phyloP scores from a whole-genome alignment of 176 grass and related monocot species.

The Bothriochloa decipiens region DNA sequence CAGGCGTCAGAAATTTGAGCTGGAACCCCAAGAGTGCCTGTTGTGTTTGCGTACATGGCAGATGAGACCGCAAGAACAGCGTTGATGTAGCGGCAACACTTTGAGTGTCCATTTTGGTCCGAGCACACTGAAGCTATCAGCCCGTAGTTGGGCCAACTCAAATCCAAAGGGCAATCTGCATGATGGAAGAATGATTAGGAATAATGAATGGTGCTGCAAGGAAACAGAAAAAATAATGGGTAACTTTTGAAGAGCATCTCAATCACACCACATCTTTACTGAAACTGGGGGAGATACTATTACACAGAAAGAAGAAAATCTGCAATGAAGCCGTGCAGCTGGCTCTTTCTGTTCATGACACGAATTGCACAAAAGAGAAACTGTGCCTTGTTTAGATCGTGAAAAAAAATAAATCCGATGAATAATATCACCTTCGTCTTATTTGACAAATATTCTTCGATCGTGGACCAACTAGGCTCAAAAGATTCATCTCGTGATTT shows the following conservation, averaged over 20 bases:
- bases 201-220: not conserved
- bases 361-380: not conserved
- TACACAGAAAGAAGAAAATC: constrained; percentile 11
- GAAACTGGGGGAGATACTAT: not conserved
- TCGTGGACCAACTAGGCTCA: too few relatives aligned
- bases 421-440: too few relatives aligned
- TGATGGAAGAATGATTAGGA: constrained; percentile 7
- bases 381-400: too few relatives aligned
- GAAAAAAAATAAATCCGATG: too few relatives aligned
- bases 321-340: not conserved
- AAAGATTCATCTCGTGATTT: too few relatives aligned
- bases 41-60: constrained; percentile 70
- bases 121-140: constrained; percentile 73
- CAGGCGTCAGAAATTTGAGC: constrained; percentile 60
- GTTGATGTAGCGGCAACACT: constrained; percentile 96
- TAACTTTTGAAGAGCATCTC: not conserved
- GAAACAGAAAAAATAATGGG: not conserved
- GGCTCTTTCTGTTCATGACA: not conserved
- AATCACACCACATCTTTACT: not conserved
- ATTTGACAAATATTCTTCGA: too few relatives aligned
- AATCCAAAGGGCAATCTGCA: constrained; percentile 91
- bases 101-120: constrained; percentile 63
- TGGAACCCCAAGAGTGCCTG: constrained; percentile 77
- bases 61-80: constrained; percentile 79
- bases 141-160: constrained; percentile 77